Conservation (phyloP, 768 basidiomycete species). For the Favolaschia claudopus region DNA sequence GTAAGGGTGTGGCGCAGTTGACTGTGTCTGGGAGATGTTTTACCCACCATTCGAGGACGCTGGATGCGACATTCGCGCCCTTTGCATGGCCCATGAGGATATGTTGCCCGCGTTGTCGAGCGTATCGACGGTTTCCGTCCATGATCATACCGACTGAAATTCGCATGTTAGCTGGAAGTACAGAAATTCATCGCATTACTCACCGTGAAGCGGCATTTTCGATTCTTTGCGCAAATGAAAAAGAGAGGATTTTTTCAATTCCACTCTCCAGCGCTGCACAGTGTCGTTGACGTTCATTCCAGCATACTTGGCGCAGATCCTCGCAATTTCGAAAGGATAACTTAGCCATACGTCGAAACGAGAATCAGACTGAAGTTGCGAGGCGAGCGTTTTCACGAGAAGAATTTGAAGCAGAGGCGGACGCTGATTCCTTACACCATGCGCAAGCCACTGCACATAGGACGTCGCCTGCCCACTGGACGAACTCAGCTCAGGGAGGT, state of each 20-base stretch:
- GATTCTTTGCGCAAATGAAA: constrained; percentile 9
- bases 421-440: constrained; percentile 14
- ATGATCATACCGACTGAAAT: constrained; percentile 24
- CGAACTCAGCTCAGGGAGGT: background rate
- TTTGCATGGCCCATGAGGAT: constrained; percentile 21
- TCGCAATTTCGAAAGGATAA: constrained; percentile 7
- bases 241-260: constrained; percentile 10
- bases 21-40: constrained; percentile 18
- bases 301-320: constrained; percentile 3
- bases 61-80: constrained; percentile 20
- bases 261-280: background rate
- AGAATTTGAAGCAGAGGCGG: constrained; percentile 11
- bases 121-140: constrained; percentile 27
- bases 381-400: constrained; percentile 12
- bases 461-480: background rate
- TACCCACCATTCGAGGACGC: constrained; percentile 29
- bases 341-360: constrained; percentile 5
- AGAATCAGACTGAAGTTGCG: constrained; percentile 14
- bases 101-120: constrained; percentile 13
- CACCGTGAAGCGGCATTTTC: constrained; percentile 17
- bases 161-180: background rate
- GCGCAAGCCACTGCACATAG: constrained; percentile 10
- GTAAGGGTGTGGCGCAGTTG: background rate
- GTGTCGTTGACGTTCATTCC: background rate
- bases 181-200: background rate